Evolutionary conservation across 1,284 basidiomycete genomes (phyloP), one percentile per base, ranked within the genome.

Genomic region (Athelia sp.): DNA sequence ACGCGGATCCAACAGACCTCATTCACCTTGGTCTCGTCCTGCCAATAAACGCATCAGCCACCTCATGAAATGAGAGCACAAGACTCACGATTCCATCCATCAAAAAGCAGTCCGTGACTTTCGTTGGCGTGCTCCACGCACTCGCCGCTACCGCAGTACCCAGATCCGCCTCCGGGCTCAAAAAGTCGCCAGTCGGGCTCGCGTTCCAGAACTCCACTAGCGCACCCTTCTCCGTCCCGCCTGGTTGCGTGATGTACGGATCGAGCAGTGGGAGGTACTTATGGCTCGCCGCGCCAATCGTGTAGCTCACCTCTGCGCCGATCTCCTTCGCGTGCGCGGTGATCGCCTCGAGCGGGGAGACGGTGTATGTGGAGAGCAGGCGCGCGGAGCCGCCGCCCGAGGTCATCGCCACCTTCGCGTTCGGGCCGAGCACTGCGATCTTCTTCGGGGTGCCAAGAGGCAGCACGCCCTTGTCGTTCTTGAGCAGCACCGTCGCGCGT

Each of bases 341-440:
- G 49, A 82, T 75, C 2, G 75, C 81, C 48, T 79, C 69, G 43
- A 76, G 68, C 11, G 78, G 76, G 1, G 76, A 73, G 18, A 78
- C 67, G 2, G 71, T 66, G 58, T 74, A 81, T 8, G 70, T 69
- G 6, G 74, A 63, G 32, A 69, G 59, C 19, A 82, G 66, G 3
- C 66, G 60, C 9, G 78, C 79, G 23, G 73, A 76, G 6, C 80
- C 80, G 29, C 80, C 81, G 22, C 79, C 80, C 14, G 75, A 75
- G 23, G 73, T 69, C 52, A 76, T 70, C 0, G 72, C 66, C 21
- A 67, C 60, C 55, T 79, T 79, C 19, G 79, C 79, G 58, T 82
- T 81, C 18, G 77, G 74, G 0, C 81, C 81, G 50, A 82, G 78
- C 47, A 83, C 73, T 8, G 78, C 77, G 50, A 81, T 72, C 45